These are phyloP conservation scores for Ceratocystis variospora DNA, from an alignment of 2,329 filamentous ascomycete genomes.

Conservation along the genomic window DNA sequence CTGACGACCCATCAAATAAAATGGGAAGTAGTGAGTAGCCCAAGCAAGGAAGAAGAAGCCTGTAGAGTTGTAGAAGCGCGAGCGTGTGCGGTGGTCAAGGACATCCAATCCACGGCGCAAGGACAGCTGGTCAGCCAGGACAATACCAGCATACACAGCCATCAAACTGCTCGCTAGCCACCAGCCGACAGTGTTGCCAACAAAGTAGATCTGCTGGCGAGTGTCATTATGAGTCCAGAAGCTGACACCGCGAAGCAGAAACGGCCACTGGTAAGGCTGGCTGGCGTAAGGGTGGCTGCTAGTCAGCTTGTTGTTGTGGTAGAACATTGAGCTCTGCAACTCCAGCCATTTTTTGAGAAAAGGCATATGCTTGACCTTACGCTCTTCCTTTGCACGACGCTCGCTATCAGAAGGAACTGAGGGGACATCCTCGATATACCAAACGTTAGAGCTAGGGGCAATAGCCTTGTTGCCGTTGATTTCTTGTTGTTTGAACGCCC, in stretches of 20 bases:
- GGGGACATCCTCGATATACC: constrained; percentile 86
- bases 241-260: constrained; percentile 89
- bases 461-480: constrained; percentile 99
- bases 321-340: constrained; percentile 96
- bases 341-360: constrained; percentile 95
- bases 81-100: constrained; percentile 84
- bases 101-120: constrained; percentile 86
- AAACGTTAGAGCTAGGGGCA: constrained; percentile 77
- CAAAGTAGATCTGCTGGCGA: constrained; percentile 93
- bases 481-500: constrained; percentile 93
- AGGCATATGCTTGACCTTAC: constrained; percentile 66
- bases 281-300: constrained; percentile 94
- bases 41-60: constrained; percentile 98
- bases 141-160: constrained; percentile 83
- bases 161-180: constrained; percentile 88
- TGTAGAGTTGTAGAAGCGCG: constrained; percentile 92
- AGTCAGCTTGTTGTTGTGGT: constrained; percentile 95
- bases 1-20: constrained; percentile 96
- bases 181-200: constrained; percentile 94
- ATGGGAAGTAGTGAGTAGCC: constrained; percentile 94
- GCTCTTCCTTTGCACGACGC: constrained; percentile 61
- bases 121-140: constrained; percentile 85
- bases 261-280: constrained; percentile 93
- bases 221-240: constrained; percentile 99
- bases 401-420: constrained; percentile 57